Conservation (phyloP, 2,329 filamentous ascomycete genomes). For the Fusarium sterilihyphosum region DNA sequence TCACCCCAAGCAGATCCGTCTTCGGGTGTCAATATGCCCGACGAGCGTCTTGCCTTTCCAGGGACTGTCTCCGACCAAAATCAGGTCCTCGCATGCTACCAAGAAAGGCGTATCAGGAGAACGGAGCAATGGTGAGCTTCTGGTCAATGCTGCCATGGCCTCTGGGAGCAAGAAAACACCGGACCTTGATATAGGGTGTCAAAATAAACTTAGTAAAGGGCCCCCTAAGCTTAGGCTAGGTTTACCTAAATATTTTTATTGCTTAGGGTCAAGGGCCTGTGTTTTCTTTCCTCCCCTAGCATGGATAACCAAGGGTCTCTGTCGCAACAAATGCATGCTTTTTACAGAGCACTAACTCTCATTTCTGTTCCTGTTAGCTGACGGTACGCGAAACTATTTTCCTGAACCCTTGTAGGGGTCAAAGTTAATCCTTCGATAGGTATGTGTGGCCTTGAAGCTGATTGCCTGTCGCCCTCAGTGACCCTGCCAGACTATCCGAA, state of each 20-base stretch:
- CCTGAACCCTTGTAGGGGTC: conserved; percentile 10
- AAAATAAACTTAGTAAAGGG: too few species aligned
- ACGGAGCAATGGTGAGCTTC: conserved; percentile 15
- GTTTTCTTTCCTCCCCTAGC: too few species aligned
- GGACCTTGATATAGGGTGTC: too few species aligned
- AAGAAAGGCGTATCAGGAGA: conserved; percentile 12
- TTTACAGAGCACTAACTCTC: not conserved
- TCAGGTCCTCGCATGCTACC: not conserved
- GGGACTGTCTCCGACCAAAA: conserved; percentile 22
- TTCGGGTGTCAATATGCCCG: not conserved
- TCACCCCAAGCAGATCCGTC: not conserved
- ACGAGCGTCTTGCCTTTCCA: conserved; percentile 28
- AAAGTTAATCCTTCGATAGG: conserved; percentile 18
- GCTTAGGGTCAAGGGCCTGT: too few species aligned
- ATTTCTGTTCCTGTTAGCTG: conserved; percentile 20
- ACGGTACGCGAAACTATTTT: conserved; percentile 22
- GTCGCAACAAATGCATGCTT: not conserved
- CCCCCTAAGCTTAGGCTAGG: too few species aligned
- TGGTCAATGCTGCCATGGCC: conserved; percentile 6
- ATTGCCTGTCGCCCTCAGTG: conserved; percentile 11
- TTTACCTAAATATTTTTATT: too few species aligned
- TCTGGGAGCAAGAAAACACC: too few species aligned
- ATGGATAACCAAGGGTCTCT: conserved; percentile 1
- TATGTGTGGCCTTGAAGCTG: conserved; percentile 6
- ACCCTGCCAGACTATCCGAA: conserved; percentile 21